These are phyloP conservation scores for Rhizophora mangle DNA, from an alignment of 345 rosid genomes.

Conservation along the genomic window DNA sequence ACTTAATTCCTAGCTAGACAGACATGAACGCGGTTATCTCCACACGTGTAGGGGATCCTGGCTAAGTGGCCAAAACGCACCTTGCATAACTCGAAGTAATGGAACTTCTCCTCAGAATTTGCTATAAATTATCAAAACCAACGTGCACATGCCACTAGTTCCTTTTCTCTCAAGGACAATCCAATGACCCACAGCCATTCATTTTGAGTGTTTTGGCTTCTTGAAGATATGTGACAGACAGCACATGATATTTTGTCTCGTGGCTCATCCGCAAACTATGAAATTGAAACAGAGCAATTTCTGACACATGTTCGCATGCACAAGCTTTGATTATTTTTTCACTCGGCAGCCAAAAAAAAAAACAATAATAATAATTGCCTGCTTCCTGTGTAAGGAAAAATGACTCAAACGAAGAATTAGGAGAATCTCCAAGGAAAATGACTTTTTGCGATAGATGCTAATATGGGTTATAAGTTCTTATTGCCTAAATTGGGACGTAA, in stretches of 20 bases:
- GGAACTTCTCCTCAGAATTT: background rate
- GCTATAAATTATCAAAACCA: background rate
- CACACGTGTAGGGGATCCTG: slow-evolving; percentile 21
- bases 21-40: slow-evolving; percentile 18
- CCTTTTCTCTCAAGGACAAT: slow-evolving; percentile 24
- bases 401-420: too few species aligned
- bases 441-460: too few species aligned
- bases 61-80: background rate
- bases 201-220: slow-evolving; percentile 5
- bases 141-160: background rate
- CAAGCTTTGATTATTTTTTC: too few species aligned
- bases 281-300: background rate
- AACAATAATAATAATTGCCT: too few species aligned
- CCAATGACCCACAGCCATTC: slow-evolving; percentile 25
- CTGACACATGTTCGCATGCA: background rate
- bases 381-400: too few species aligned
- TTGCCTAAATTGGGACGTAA: too few species aligned
- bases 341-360: too few species aligned
- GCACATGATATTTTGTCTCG: slow-evolving; percentile 26
- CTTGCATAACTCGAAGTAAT: background rate
- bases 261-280: background rate
- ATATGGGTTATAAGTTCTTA: too few species aligned
- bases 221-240: background rate
- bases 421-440: too few species aligned
- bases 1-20: background rate